Percentiles rank a stretch among this genome's conserved stretches.
Conservation (phyloP, 805 yeast species). For the Spathaspora hagerdaliae region DNA sequence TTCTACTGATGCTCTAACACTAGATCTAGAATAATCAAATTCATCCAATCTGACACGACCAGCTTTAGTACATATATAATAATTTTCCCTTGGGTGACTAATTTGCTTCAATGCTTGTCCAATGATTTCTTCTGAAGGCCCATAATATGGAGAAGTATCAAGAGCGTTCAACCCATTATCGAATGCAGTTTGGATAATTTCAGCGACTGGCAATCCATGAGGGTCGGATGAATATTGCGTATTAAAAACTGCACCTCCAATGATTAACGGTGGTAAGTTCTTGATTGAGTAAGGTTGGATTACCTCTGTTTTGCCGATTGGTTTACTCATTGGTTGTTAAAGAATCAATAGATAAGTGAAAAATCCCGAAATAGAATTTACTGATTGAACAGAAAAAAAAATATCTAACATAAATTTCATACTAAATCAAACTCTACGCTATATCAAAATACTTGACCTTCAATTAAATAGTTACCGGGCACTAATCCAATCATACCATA, state of each 20-base stretch:
- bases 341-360: too few relatives aligned
- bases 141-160: slow-evolving; percentile 93
- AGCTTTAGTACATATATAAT: slow-evolving; percentile 78
- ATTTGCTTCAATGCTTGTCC: slow-evolving; percentile 55
- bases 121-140: slow-evolving; percentile 73
- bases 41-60: slow-evolving; percentile 68
- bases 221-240: slow-evolving; percentile 76
- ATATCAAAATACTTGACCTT: slow-evolving; percentile 17
- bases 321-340: neutral
- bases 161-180: slow-evolving; percentile 67
- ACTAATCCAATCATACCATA: slow-evolving; percentile 38
- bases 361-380: too few relatives aligned
- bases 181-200: slow-evolving; percentile 59
- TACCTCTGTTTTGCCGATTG: slow-evolving; percentile 18
- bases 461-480: slow-evolving; percentile 40
- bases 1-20: slow-evolving; percentile 57
- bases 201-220: slow-evolving; percentile 49
- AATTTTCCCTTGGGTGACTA: slow-evolving; percentile 52
- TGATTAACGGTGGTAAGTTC: slow-evolving; percentile 54
- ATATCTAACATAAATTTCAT: too few relatives aligned
- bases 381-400: too few relatives aligned
- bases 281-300: slow-evolving; percentile 20
- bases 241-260: slow-evolving; percentile 91
- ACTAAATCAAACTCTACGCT: neutral
- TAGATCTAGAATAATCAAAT: slow-evolving; percentile 67